Conservation (phyloP, 2,329 filamentous ascomycete species). For the Monosporascus sp. region DNA sequence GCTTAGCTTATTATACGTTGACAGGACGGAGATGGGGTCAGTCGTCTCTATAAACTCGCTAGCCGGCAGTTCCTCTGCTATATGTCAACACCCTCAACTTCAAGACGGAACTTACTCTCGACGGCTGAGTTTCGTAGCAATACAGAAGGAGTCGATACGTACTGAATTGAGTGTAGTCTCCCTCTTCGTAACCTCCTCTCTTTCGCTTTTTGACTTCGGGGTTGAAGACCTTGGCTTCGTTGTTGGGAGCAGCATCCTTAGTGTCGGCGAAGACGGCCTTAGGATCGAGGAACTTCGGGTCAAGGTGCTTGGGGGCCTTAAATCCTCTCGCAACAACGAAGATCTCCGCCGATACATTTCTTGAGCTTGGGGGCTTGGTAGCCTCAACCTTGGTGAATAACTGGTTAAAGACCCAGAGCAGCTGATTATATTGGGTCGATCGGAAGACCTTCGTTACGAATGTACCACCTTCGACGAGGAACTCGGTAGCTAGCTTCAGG, state of each 20-base stretch:
- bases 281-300: conserved; percentile 88
- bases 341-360: conserved; percentile 96
- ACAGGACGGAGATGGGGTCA: conserved; percentile 90
- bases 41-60: conserved; percentile 91
- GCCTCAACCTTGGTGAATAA: conserved; percentile 93
- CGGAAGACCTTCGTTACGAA: conserved; percentile 98
- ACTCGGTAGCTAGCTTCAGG: conserved; percentile 91
- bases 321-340: conserved; percentile 95
- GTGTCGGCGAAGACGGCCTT: conserved; percentile 88
- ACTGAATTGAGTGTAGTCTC: conserved; percentile 83
- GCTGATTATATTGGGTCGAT: conserved; percentile 91
- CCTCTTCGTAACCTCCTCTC: conserved; percentile 95
- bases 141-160: too few relatives aligned
- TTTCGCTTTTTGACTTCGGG: conserved; percentile 97
- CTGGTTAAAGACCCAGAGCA: conserved; percentile 97
- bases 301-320: conserved; percentile 90
- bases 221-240: conserved; percentile 97
- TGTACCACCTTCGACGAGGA: conserved; percentile 79
- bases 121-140: too few relatives aligned
- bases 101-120: background rate
- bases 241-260: conserved; percentile 79
- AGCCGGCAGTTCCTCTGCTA: conserved; percentile 64
- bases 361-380: conserved; percentile 90
- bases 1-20: conserved; percentile 74
- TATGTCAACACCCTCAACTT: background rate